Percentiles rank a stretch among this genome's conserved stretches.
Conservation (phyloP, 2,329 filamentous ascomycete species). For the Trichoderma hamatum region DNA sequence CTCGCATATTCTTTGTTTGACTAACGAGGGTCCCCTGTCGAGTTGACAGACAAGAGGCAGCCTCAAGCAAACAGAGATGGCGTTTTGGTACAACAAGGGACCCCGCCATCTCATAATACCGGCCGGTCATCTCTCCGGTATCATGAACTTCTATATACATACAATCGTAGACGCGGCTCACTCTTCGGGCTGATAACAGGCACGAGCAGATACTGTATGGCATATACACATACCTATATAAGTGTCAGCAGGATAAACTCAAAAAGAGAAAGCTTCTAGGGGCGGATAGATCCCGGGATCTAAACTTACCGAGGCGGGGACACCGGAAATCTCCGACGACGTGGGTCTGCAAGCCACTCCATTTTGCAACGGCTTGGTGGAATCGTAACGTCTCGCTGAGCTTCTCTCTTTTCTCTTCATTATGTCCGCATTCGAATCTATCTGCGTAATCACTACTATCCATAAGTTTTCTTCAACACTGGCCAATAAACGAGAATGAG, state of each 20-base stretch:
- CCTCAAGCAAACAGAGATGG: background rate
- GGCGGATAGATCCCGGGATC: constrained; percentile 5
- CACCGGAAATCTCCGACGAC: constrained; percentile 12
- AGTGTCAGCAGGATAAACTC: background rate
- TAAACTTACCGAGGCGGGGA: background rate
- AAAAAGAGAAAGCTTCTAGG: background rate
- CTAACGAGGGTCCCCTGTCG: background rate
- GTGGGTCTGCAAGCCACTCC: background rate
- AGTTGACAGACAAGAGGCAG: background rate
- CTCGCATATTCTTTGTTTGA: background rate
- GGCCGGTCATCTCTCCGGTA: background rate
- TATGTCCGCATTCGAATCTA: background rate
- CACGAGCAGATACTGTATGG: background rate
- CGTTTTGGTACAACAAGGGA: background rate
- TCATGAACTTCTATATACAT: background rate
- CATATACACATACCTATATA: background rate
- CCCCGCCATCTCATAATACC: background rate
- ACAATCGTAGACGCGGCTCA: background rate
- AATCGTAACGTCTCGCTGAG: background rate
- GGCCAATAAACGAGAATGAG: background rate
- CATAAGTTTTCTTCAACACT: background rate
- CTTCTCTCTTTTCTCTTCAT: background rate
- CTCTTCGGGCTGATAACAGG: background rate
- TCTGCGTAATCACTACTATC: background rate
- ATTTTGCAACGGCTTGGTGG: background rate